Evolutionary conservation across 495 filamentous ascomycete species (phyloP), one percentile per base, ranked within the genome.

Genomic region (Sordaria brevicollis): DNA sequence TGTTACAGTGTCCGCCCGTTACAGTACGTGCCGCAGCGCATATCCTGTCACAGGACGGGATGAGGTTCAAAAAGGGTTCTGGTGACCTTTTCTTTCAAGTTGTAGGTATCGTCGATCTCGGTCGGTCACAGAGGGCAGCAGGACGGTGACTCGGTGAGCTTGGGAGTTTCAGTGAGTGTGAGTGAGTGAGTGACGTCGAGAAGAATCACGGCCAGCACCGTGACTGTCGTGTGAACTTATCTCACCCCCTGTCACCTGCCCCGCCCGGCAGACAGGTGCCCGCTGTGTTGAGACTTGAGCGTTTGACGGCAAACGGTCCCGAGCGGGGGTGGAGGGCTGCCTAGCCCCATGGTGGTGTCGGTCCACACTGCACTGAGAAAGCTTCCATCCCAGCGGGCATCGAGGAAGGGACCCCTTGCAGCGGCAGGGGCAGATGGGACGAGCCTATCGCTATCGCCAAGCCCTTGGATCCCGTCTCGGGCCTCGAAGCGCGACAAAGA

Each of bases 331-430:
- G 49, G 49, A 57, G 11, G 49, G 2, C 25, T 57, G 49, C n/a
- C n/a, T n/a, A n/a, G 49, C 49, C 43, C 49, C 13, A 25, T 57
- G 25, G 25, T 29, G n/a, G n/a, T n/a, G n/a, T n/a, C n/a, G n/a
- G 49, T 57, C 49, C 49, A 57, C 43, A 29, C 43, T 57, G 21
- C n/a, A n/a, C n/a, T n/a, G n/a, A n/a, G 35, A 21, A 15, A 57
- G 43, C 41, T 54, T 21, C 43, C 43, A 57, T 15, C 41, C n/a
- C n/a, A n/a, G n/a, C n/a, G n/a, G n/a, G n/a, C n/a, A n/a, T n/a
- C n/a, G n/a, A 29, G 49, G 49, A 10, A 21, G 9, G 35, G 21
- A n/a, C 43, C 71, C 69, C 71, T 69, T 73, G 71, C 71, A 54
- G 67, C 49, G 25, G n/a, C 69, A 65, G 43, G 71, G 71, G 25